Evolutionary conservation across 768 basidiomycete species (phyloP), one percentile per base, ranked within the genome.

Genomic region (Pholiota molesta): DNA sequence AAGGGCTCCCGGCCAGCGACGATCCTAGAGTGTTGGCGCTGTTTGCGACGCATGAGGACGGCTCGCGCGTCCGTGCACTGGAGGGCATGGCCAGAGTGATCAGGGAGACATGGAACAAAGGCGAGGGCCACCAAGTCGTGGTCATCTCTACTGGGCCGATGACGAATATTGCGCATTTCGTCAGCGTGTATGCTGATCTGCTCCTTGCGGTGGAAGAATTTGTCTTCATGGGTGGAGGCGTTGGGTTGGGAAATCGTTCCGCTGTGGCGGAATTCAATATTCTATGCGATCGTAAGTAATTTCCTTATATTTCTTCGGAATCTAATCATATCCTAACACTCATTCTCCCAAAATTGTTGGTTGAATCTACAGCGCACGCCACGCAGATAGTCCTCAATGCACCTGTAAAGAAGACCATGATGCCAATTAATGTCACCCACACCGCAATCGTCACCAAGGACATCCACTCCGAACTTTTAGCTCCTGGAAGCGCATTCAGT

Each of bases 221-320:
- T 63, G 89, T 92, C 7, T 90, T 94, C 68, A 96, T 97, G 94
- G 94, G 94, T 11, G 94, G 94, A n/a, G 93, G 87, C 2, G 87
- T 93, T 29, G 94, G 94, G 9, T 70, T 92, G 23, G 94, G 94
- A 0, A 96, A 95, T 69, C 79, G 89, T 33, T 88, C 90, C 8
- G 79, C 93, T 14, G 88, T 86, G 11, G 92, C 92, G 68, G 93
- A 94, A 71, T 95, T 86, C 73, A 94, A 94, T 69, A 87, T 93
- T 57, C 73, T 91, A 17, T 91, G 90, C 63, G 92, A 93, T 76
- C 91, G 91, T 92, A 68, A 73, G 90, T 74, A 11, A 16, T 42
- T 6, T n/a, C 40, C n/a, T 42, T n/a, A 16, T n/a, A 42, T 7
- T 16, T 42, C 17, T 21, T n/a, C 19, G 9, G 2, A 6, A 14